These are phyloP conservation scores for Microsporum ferrugineum DNA, from an alignment of 2,329 filamentous ascomycete species.

Conservation along the genomic window DNA sequence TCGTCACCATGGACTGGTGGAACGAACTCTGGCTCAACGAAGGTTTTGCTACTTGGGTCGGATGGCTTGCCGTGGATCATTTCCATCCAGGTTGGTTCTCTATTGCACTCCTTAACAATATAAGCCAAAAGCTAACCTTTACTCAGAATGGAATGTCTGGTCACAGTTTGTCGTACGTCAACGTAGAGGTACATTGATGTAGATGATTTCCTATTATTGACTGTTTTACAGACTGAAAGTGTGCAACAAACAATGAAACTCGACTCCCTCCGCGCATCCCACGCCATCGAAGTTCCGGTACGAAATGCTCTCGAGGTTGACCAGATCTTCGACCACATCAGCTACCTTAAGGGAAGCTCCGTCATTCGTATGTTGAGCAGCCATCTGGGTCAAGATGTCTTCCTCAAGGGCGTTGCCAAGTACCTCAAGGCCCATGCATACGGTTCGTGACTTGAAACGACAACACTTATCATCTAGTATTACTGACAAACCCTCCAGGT, in stretches of 20 bases:
- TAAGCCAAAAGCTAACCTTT: slow-evolving; percentile 14
- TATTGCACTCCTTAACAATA: neutral
- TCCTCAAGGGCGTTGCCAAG: slow-evolving; percentile 77
- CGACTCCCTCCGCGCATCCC: slow-evolving; percentile 80
- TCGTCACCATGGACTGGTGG: slow-evolving; percentile 97
- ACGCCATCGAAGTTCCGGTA: slow-evolving; percentile 93
- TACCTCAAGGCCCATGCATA: slow-evolving; percentile 86
- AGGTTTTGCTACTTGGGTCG: slow-evolving; percentile 96
- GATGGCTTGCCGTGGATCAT: slow-evolving; percentile 83
- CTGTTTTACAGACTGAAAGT: slow-evolving; percentile 58
- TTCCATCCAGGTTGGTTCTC: slow-evolving; percentile 58
- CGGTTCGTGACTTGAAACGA: slow-evolving; percentile 36
- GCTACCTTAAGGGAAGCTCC: slow-evolving; percentile 91
- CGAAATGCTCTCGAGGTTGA: slow-evolving; percentile 90
- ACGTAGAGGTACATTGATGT: slow-evolving; percentile 41
- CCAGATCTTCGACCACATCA: slow-evolving; percentile 95
- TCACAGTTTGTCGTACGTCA: slow-evolving; percentile 75
- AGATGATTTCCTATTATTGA: slow-evolving; percentile 24
- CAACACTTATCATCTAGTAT: neutral
- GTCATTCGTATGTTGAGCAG: slow-evolving; percentile 92
- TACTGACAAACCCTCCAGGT: slow-evolving; percentile 21
- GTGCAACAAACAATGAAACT: slow-evolving; percentile 85
- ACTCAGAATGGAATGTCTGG: slow-evolving; percentile 86
- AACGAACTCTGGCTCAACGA: slow-evolving; percentile 90
- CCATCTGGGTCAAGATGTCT: slow-evolving; percentile 76